phyloP scores from a whole-genome alignment of 2,329 filamentous ascomycete species.

The Fusarium sp. region DNA sequence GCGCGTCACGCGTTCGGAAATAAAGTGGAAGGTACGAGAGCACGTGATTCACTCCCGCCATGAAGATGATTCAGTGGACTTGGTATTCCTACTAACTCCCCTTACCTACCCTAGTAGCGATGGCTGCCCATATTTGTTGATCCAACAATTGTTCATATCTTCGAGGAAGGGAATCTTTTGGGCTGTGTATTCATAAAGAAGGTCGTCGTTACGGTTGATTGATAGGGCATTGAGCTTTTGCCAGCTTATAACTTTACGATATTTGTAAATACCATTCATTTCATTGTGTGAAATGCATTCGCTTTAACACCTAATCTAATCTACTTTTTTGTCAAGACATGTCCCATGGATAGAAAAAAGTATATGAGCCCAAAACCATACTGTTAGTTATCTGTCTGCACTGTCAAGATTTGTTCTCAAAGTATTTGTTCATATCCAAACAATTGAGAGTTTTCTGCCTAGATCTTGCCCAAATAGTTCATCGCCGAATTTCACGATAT shows the following conservation, averaged over 20 bases:
- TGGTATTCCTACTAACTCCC: not conserved
- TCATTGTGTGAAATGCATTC: not conserved
- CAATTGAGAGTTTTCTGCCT: slow-evolving; percentile 30
- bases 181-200: not conserved
- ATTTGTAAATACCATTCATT: not conserved
- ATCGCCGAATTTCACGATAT: slow-evolving; percentile 21
- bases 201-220: not conserved
- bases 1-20: slow-evolving; percentile 50
- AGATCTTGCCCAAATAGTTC: slow-evolving; percentile 2
- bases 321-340: not conserved
- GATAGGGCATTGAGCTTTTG: not conserved
- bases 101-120: not conserved
- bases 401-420: not conserved
- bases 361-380: not conserved
- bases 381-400: not conserved
- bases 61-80: slow-evolving; percentile 19
- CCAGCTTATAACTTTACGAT: not conserved
- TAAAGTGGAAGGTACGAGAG: slow-evolving; percentile 47
- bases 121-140: not conserved
- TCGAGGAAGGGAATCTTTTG: not conserved
- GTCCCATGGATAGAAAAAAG: not conserved
- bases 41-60: slow-evolving; percentile 42
- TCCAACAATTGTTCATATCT: not conserved
- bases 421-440: not conserved
- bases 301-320: not conserved